Conservation (phyloP, 345 rosid genomes). For the Sonneratia alba region DNA sequence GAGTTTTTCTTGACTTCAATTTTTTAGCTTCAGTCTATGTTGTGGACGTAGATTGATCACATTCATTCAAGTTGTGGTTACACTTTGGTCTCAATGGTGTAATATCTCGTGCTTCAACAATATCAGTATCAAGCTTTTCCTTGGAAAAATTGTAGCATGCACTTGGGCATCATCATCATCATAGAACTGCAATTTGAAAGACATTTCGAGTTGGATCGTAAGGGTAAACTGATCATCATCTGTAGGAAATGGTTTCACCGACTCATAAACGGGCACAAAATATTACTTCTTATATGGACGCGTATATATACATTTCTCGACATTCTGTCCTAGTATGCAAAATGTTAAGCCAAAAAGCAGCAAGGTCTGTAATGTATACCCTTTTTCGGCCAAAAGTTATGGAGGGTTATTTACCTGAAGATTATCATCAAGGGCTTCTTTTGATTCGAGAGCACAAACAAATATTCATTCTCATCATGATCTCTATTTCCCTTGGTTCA, state of each 20-base stretch:
- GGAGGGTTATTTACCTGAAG: background rate
- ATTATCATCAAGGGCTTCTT: too few species aligned
- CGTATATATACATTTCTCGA: background rate
- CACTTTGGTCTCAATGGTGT: background rate
- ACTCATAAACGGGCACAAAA: too few species aligned
- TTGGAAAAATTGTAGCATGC: too few species aligned
- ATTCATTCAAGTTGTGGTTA: background rate
- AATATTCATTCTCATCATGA: too few species aligned
- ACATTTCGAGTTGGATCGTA: too few species aligned
- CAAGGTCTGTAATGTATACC: background rate
- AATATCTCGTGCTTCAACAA: background rate
- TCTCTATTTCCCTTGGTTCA: too few species aligned
- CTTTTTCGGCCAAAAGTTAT: background rate
- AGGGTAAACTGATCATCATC: too few species aligned
- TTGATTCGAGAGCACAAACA: too few species aligned
- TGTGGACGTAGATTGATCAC: constrained; percentile 1
- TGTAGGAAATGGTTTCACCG: too few species aligned
- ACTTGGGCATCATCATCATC: too few species aligned
- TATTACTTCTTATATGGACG: too few species aligned
- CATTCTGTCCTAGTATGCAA: background rate
- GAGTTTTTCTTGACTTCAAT: background rate
- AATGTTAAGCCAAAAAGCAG: background rate
- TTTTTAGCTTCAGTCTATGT: constrained; percentile 1
- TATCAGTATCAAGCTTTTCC: background rate
- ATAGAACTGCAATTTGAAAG: too few species aligned